These are phyloP conservation scores for Mycotypha africana DNA, from an alignment of 371 early-diverging fungal species.

Conservation along the genomic window DNA sequence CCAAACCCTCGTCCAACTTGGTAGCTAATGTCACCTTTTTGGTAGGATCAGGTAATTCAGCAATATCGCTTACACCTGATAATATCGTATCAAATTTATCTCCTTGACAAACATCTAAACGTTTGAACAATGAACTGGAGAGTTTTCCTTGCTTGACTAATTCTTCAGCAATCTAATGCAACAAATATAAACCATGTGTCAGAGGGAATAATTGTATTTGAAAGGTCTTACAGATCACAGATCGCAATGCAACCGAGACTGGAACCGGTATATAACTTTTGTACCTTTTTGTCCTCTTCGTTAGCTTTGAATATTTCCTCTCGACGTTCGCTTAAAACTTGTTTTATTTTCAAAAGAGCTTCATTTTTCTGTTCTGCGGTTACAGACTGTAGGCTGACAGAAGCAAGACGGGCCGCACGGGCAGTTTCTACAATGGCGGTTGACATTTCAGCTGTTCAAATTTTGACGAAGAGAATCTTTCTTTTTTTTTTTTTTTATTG, in stretches of 20 bases:
- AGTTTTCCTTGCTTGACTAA: conserved; percentile 74
- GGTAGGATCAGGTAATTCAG: conserved; percentile 78
- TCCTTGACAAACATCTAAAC: conserved; percentile 84
- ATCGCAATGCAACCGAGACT: too few species aligned
- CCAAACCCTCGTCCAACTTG: conserved; percentile 75
- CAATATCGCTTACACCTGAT: conserved; percentile 88
- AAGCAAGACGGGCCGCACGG: conserved; percentile 72
- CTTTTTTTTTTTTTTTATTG: background rate
- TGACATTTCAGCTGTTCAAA: too few species aligned
- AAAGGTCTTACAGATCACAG: too few species aligned
- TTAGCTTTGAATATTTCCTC: conserved; percentile 79
- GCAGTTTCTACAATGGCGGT: conserved; percentile 53
- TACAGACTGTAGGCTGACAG: conserved; percentile 76
- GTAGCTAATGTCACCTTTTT: conserved; percentile 75
- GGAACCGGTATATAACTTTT: too few species aligned
- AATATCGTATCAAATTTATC: conserved; percentile 84
- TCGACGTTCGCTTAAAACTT: conserved; percentile 63
- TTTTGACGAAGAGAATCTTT: too few species aligned
- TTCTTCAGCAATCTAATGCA: conserved; percentile 50
- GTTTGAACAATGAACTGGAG: conserved; percentile 75
- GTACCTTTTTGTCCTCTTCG: conserved; percentile 72
- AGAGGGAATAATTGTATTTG: background rate
- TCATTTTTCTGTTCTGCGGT: conserved; percentile 71
- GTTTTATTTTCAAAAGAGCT: conserved; percentile 70
- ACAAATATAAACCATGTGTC: too few species aligned